phyloP scores from a whole-genome alignment of 768 basidiomycete species.

The Exsudoporus frostii region DNA sequence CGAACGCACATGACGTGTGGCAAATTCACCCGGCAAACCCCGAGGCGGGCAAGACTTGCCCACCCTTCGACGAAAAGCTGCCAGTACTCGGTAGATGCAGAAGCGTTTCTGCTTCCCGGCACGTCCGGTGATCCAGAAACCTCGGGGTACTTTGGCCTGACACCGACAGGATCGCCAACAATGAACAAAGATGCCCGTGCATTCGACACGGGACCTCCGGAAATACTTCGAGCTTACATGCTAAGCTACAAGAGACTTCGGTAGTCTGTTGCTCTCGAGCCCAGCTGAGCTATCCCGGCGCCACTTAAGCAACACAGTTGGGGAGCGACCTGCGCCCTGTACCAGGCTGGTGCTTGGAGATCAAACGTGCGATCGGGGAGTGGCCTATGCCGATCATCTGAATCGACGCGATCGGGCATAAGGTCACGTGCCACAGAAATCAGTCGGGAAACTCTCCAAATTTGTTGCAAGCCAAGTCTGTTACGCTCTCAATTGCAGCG shows the following conservation, averaged over 20 bases:
- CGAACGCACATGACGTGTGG: slow-evolving; percentile 12
- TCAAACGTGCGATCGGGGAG: neutral
- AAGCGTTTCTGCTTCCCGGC: neutral
- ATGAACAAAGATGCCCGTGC: slow-evolving; percentile 37
- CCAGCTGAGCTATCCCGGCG: too few species aligned
- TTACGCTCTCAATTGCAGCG: neutral
- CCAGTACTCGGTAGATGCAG: neutral
- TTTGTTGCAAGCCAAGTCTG: neutral
- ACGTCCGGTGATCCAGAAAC: neutral
- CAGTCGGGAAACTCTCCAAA: neutral
- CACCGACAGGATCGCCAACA: neutral
- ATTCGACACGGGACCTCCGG: slow-evolving; percentile 43
- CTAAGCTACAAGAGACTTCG: too few species aligned
- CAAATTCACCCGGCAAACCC: slow-evolving; percentile 12
- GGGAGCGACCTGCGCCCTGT: neutral
- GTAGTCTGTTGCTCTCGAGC: too few species aligned
- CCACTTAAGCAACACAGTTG: neutral
- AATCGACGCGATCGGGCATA: neutral
- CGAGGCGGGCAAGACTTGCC: neutral
- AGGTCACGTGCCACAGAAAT: slow-evolving; percentile 21
- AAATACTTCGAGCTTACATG: slow-evolving; percentile 12
- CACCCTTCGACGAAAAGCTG: neutral
- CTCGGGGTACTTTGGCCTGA: neutral
- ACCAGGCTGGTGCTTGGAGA: neutral
- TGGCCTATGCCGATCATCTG: neutral